A percentile compares a stretch with the other conserved stretches of the same genome.
phyloP scores from a whole-genome alignment of 2,329 filamentous ascomycete genomes.

The Colletotrichum eleusines region DNA sequence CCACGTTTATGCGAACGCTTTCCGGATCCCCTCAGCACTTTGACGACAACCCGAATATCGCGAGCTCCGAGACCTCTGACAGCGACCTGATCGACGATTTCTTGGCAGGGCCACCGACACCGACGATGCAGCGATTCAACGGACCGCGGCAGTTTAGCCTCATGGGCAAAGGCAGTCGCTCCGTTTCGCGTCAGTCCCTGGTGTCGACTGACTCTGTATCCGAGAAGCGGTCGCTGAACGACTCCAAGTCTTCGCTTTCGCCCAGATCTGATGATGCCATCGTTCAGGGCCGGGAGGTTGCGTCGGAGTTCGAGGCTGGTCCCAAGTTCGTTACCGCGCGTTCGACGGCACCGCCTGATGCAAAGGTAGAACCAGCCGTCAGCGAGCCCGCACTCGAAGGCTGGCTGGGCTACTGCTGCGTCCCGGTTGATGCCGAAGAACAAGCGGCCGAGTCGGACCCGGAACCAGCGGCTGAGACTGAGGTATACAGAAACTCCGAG shows the following conservation, averaged over 20 bases:
- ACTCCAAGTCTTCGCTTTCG: slow-evolving; percentile 5
- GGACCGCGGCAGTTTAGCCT: slow-evolving; percentile 37
- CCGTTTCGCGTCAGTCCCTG: slow-evolving; percentile 37
- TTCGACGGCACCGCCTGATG: not conserved
- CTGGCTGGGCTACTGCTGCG: slow-evolving; percentile 42
- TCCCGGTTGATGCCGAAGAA: slow-evolving; percentile 35
- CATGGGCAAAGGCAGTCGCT: slow-evolving; percentile 29
- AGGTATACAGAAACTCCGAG: not conserved
- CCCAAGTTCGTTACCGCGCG: not conserved
- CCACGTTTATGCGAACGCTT: slow-evolving; percentile 39
- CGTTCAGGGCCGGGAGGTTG: not conserved
- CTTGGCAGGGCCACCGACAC: slow-evolving; percentile 23
- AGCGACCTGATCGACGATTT: slow-evolving; percentile 36
- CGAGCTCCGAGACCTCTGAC: slow-evolving; percentile 36
- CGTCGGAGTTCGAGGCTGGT: not conserved
- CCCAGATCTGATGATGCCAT: not conserved
- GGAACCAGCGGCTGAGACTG: slow-evolving; percentile 7
- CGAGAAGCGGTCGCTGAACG: slow-evolving; percentile 25
- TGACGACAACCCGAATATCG: slow-evolving; percentile 35
- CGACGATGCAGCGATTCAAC: slow-evolving; percentile 38
- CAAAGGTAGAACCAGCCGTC: slow-evolving; percentile 3
- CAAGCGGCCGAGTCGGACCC: slow-evolving; percentile 14
- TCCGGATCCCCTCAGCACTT: slow-evolving; percentile 34
- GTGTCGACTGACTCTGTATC: slow-evolving; percentile 26
- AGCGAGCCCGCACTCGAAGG: slow-evolving; percentile 33